A percentile compares a stretch with the other conserved stretches of the same genome.
Conservation (phyloP, 2,329 filamentous ascomycete genomes). For the Zymoseptoria passerinii region DNA sequence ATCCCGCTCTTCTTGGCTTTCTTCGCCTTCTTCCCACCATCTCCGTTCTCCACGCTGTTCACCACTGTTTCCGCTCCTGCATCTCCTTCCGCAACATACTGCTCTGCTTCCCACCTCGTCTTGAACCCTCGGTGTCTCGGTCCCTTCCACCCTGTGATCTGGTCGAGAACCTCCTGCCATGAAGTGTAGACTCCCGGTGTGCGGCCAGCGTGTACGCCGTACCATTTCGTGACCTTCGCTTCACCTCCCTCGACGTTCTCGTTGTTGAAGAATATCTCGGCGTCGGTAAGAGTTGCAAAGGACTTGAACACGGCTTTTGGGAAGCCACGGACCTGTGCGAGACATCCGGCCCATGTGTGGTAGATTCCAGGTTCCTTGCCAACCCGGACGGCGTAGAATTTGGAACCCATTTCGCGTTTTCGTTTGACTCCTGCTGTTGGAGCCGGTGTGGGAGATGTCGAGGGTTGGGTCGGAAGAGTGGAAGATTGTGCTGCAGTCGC, state of each 20-base stretch:
- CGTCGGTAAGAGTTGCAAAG: conserved; percentile 64
- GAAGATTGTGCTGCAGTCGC: not conserved
- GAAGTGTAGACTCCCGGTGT: conserved; percentile 55
- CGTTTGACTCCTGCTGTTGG: conserved; percentile 42
- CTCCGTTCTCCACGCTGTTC: conserved; percentile 14
- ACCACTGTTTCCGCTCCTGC: conserved; percentile 10
- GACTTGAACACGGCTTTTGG: conserved; percentile 57
- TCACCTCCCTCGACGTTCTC: conserved; percentile 26
- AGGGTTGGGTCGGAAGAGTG: not conserved
- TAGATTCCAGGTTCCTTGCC: conserved; percentile 57
- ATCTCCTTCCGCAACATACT: conserved; percentile 52
- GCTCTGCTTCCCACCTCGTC: conserved; percentile 60
- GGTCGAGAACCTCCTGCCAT: conserved; percentile 62
- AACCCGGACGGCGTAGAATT: conserved; percentile 56
- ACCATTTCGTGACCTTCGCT: conserved; percentile 41
- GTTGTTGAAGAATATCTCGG: conserved; percentile 66
- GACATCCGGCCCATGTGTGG: conserved; percentile 54
- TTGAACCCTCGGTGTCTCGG: conserved; percentile 47
- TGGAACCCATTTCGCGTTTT: conserved; percentile 44
- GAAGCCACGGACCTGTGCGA: conserved; percentile 53
- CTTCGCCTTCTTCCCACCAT: conserved; percentile 31
- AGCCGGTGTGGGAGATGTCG: not conserved
- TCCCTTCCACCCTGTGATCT: conserved; percentile 65
- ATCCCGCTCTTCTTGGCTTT: conserved; percentile 33
- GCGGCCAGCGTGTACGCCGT: conserved; percentile 51